Evolutionary conservation across 1,284 basidiomycete genomes (phyloP).

Genomic region (Apiotrichum mycotoxinovorans): DNA sequence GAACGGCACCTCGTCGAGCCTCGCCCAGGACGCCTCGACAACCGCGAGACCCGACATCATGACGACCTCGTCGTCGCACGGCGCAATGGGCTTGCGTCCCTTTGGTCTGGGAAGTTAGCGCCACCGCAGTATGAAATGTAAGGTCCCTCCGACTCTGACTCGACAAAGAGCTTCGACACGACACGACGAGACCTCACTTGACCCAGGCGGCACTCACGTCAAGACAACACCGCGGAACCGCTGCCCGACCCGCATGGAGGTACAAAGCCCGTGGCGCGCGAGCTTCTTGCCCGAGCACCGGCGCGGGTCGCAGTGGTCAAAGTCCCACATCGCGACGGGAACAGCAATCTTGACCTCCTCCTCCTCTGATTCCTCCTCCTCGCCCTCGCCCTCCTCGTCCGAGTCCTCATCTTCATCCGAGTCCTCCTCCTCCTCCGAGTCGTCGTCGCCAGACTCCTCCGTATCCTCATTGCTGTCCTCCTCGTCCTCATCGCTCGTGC

Average conservation of each 20-base stretch:
- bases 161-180: no score
- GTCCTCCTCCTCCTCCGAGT: constrained; percentile 26
- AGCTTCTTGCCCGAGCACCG: constrained; percentile 95
- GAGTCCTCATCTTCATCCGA: constrained; percentile 8
- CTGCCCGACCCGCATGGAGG: constrained; percentile 76
- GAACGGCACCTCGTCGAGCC: constrained; percentile 90
- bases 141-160: no score
- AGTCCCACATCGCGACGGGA: constrained; percentile 92
- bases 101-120: constrained; percentile 78
- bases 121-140: no score
- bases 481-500: constrained; percentile 13
- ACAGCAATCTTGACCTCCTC: constrained; percentile 55
- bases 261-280: constrained; percentile 76
- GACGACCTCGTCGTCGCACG: constrained; percentile 79
- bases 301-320: constrained; percentile 93
- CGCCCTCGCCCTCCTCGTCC: constrained; percentile 27
- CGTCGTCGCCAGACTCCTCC: constrained; percentile 13
- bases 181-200: background rate
- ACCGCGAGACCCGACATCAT: constrained; percentile 78
- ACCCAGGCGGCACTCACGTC: constrained; percentile 60
- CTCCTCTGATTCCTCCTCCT: constrained; percentile 36
- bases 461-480: constrained; percentile 30
- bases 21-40: constrained; percentile 96
- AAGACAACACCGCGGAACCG: constrained; percentile 88
- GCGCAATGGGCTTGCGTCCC: constrained; percentile 74